Base-by-base conservation (phyloP, 768 basidiomycete species). In the Serendipita sp. region DNA sequence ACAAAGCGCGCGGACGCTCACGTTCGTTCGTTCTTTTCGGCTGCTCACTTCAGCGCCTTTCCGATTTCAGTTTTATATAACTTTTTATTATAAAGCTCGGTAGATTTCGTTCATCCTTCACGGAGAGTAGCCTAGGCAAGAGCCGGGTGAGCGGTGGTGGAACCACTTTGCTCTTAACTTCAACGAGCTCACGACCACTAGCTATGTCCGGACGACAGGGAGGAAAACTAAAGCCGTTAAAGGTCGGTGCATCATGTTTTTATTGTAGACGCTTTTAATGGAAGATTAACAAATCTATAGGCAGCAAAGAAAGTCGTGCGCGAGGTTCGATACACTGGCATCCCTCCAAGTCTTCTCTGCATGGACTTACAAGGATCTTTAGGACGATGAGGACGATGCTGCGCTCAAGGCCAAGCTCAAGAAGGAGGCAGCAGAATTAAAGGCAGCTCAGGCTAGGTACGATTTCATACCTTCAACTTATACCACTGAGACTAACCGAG, bases 201-300 rank as follows among this genome's bases (percentile, higher is more conserved):
- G 14, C 14, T 38, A 58, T 58, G 53, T 58, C 53, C 31, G 53
- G 53, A 58, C 22, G 53, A 22, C 53, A 58, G 28, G 53, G 53
- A 28, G 53, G 53, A 58, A 58, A 58, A n/a, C n/a, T 58, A 22
- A 58, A 58, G 53, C 53, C 53, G 7, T 31, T 58, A 22, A 58
- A 58, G 53, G 53, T 58, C 24, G 9, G 53, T 33, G 9, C 26
- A 51, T 28, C 28, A 9, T 51, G 11, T 51, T 24, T 51, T 11
- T 13, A 24, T 13, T 11, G 28, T 14, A 51, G 9, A 24, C 9
- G 14, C 28, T n/a, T n/a, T n/a, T n/a, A n/a, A n/a, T 14, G 11
- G 48, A 24, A 11, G 48, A 28, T 51, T 51, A 26, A 58, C 53
- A 22, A 58, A 13, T 22, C 14, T 28, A 31, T 7, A 58, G 53